Conservation (phyloP, 192 early-diverging fungal species). For the Coemansia reversa region DNA sequence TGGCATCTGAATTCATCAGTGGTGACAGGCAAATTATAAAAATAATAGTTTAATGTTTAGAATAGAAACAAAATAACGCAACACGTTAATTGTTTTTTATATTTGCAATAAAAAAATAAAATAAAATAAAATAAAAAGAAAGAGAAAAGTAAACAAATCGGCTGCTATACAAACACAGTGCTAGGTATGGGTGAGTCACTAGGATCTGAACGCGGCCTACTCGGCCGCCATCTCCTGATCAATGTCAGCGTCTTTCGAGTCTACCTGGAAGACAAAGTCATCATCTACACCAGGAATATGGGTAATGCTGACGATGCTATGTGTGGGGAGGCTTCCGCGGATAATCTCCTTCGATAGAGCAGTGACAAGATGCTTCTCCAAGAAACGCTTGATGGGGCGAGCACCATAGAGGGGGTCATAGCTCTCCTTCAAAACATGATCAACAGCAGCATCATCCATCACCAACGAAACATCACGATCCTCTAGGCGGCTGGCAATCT, state of each 20-base stretch:
- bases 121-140: too few species aligned
- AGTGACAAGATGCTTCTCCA: slow-evolving; percentile 86
- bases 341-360: slow-evolving; percentile 71
- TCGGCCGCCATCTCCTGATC: slow-evolving; percentile 33
- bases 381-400: slow-evolving; percentile 83
- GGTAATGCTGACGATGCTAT: slow-evolving; percentile 55
- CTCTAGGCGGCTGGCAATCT: slow-evolving; percentile 66
- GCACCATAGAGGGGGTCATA: slow-evolving; percentile 97
- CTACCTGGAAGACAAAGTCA: slow-evolving; percentile 46
- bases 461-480: slow-evolving; percentile 72
- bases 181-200: too few species aligned
- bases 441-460: slow-evolving; percentile 68
- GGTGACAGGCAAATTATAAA: neutral
- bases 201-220: neutral
- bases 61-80: slow-evolving; percentile 6
- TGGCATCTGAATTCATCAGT: neutral
- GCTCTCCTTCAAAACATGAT: slow-evolving; percentile 72
- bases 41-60: neutral
- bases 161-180: too few species aligned
- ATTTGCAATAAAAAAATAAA: too few species aligned
- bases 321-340: slow-evolving; percentile 61
- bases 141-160: neutral
- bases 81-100: too few species aligned
- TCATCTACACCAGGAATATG: slow-evolving; percentile 23
- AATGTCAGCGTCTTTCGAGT: slow-evolving; percentile 17